phyloP scores from a whole-genome alignment of 2,329 filamentous ascomycete species.

The Huntiella decipiens region DNA sequence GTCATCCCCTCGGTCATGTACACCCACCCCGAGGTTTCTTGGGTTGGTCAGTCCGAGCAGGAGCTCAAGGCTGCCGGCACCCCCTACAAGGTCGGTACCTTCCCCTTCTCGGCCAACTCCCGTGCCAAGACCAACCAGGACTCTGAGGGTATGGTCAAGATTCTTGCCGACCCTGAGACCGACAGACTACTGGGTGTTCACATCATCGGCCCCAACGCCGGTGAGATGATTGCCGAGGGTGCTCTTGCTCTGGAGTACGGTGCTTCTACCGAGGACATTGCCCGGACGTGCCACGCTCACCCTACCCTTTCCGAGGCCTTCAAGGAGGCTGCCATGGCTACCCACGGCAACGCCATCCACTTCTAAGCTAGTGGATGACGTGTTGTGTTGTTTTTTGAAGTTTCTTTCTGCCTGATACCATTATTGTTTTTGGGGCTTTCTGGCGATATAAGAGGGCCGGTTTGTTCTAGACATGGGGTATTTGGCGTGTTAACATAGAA shows the following conservation, averaged over 20 bases:
- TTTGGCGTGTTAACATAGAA: conserved; percentile 5
- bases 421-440: neutral
- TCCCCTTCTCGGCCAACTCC: conserved; percentile 97
- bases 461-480: neutral
- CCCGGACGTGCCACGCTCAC: conserved; percentile 88
- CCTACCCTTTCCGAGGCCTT: conserved; percentile 92
- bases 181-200: conserved; percentile 89
- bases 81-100: conserved; percentile 81
- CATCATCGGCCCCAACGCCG: conserved; percentile 88
- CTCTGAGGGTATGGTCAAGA: conserved; percentile 90
- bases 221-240: conserved; percentile 98
- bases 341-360: conserved; percentile 88
- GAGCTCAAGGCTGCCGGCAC: conserved; percentile 80
- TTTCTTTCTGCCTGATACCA: neutral
- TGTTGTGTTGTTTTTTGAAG: no score
- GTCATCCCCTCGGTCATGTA: conserved; percentile 99
- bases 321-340: conserved; percentile 99
- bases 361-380: conserved; percentile 35
- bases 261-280: conserved; percentile 85
- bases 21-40: conserved; percentile 94
- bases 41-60: conserved; percentile 95
- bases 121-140: conserved; percentile 98
- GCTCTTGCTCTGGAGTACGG: conserved; percentile 92
- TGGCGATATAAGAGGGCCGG: neutral
- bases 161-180: conserved; percentile 88